Percentiles rank a stretch among this genome's conserved stretches.
Evolutionary conservation across 1,284 basidiomycete species (phyloP).

Genomic region (Caloboletus inedulis): DNA sequence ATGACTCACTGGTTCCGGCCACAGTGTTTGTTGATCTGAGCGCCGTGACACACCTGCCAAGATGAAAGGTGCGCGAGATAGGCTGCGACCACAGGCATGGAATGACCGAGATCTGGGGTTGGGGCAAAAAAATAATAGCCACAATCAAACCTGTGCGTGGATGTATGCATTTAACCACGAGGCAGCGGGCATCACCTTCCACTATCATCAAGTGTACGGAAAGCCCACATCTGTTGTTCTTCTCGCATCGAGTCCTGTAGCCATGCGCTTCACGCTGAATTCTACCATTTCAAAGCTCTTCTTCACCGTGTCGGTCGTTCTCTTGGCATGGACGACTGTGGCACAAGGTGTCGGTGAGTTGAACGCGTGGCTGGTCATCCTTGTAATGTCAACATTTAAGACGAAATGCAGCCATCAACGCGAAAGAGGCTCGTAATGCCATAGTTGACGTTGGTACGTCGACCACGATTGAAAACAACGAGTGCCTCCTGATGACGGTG

Average conservation of each 20-base stretch:
- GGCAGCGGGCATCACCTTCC: neutral
- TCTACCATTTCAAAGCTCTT: neutral
- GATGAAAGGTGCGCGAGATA: neutral
- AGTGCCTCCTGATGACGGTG: neutral
- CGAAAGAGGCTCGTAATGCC: neutral
- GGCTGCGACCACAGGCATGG: neutral
- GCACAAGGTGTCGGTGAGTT: conserved; percentile 18
- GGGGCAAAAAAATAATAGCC: neutral
- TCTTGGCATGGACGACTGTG: conserved; percentile 7
- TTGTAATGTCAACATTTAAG: neutral
- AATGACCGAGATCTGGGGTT: neutral
- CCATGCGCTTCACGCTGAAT: conserved; percentile 5
- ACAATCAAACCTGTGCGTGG: neutral
- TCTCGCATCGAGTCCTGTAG: neutral
- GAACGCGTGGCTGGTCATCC: neutral
- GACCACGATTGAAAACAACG: neutral
- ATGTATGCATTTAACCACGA: neutral
- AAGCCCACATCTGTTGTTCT: neutral
- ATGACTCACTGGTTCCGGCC: neutral
- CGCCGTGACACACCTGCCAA: conserved; percentile 2
- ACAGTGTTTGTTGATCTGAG: neutral
- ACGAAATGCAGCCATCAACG: conserved; percentile 7
- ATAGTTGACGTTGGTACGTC: conserved; percentile 7
- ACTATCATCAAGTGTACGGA: neutral
- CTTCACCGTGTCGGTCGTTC: neutral